Evolutionary conservation across 768 basidiomycete genomes (phyloP), one percentile per base, ranked within the genome.

Genomic region (Vishniacozyma victoriae): DNA sequence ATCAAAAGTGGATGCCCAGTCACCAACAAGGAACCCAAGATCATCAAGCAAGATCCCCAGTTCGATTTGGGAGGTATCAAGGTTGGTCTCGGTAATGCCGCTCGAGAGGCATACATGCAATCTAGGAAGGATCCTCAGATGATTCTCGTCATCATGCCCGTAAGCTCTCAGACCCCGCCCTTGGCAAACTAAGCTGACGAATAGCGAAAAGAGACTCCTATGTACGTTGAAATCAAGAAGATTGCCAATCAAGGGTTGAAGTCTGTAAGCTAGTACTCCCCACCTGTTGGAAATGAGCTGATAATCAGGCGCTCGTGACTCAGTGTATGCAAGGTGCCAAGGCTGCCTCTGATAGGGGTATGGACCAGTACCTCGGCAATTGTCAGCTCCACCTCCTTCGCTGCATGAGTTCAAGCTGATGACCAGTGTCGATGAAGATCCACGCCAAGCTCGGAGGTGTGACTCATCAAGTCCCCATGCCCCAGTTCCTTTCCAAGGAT

Each of bases 371-470:
- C 48, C 52, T 56, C 31, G 46, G 46, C 27, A 38, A 48, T 18
- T 23, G 54, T 55, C 20, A 22, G 43, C 41, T 25, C 19, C 31
- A 35, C 12, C 7, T 11, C 31, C 20, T 14, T 4, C 4, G 15
- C 27, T 46, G 15, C 38, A 11, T 20, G 56, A 41, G 11, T 12
- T 16, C 45, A 44, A 48, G 41, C 35, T 50, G 48, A 13, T 55
- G 54, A 15, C 64, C 64, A 26, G 65, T 72, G 12, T 61, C 68
- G 15, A 72, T 72, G 70, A 72, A 72, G 43, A 50, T 70, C 29
- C 60, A 65, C 46, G 59, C 59, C 37, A 72, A 72, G 61, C 60
- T 72, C 25, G 70, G 70, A n/a, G 70, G 70, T 42, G 45, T 72
- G 19, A 72, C 67, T 6, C 67, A 69, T 44, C 33, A 49, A 20